These are phyloP conservation scores for Podospora sp. DNA, from an alignment of 495 filamentous ascomycete genomes.

Conservation along the genomic window DNA sequence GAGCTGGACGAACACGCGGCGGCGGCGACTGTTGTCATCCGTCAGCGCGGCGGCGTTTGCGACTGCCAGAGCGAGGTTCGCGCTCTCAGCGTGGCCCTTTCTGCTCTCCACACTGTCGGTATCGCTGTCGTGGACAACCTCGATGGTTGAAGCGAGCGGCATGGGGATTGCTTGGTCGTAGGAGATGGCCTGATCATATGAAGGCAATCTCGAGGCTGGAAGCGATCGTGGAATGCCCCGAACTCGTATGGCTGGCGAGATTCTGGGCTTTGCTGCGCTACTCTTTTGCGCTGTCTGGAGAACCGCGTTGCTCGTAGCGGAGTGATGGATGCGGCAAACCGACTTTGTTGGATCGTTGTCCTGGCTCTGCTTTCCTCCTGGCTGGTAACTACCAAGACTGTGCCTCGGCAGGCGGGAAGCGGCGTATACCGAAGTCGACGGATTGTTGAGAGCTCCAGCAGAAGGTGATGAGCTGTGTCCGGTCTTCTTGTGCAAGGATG, in stretches of 20 bases:
- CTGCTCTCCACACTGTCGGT: background rate
- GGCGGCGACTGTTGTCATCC: conserved; percentile 45
- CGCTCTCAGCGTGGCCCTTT: background rate
- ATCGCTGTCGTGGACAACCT: background rate
- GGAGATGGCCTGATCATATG: conserved; percentile 7
- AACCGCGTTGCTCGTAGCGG: conserved; percentile 34
- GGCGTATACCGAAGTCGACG: conserved; percentile 27
- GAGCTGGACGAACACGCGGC: conserved; percentile 53
- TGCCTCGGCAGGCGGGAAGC: background rate
- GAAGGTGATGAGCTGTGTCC: background rate
- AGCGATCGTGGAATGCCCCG: background rate
- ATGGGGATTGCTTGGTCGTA: background rate
- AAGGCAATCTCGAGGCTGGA: background rate
- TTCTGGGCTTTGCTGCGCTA: background rate
- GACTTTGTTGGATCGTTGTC: background rate
- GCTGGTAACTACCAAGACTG: background rate
- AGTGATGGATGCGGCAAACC: conserved; percentile 26
- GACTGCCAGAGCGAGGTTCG: background rate
- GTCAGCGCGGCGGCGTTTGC: conserved; percentile 6
- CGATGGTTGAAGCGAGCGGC: background rate
- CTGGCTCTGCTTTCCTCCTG: background rate
- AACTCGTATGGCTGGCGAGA: background rate
- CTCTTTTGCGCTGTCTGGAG: conserved; percentile 18
- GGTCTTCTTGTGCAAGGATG: conserved; percentile 28
- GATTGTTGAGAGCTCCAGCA: conserved; percentile 30